Evolutionary conservation across 2,329 filamentous ascomycete species (phyloP).

Genomic region (Cercospora nicotianae): DNA sequence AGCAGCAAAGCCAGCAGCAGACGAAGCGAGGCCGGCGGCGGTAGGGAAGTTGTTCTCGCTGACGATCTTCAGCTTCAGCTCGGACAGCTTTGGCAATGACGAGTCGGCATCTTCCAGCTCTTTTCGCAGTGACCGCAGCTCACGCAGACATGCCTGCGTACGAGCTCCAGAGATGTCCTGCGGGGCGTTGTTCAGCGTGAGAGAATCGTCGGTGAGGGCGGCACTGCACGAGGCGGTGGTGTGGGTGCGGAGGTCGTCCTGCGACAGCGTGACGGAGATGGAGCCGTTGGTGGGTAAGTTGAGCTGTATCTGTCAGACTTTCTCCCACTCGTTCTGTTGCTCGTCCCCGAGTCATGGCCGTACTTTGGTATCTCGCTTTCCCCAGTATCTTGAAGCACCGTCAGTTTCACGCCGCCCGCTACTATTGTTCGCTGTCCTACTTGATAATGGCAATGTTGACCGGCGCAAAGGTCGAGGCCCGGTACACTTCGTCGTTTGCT

Average conservation of each 20-base stretch:
- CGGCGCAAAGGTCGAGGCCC: constrained; percentile 91
- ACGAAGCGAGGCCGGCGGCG: constrained; percentile 76
- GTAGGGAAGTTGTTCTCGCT: constrained; percentile 99
- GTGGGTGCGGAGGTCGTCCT: constrained; percentile 88
- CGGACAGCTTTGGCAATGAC: constrained; percentile 77
- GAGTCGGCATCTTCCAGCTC: constrained; percentile 70
- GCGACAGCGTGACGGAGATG: constrained; percentile 92
- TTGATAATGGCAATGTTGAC: constrained; percentile 99
- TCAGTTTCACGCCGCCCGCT: constrained; percentile 21
- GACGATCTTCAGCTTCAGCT: constrained; percentile 77
- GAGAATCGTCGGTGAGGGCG: constrained; percentile 66
- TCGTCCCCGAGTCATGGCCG: constrained; percentile 68
- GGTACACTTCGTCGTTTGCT: constrained; percentile 63
- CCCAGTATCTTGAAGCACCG: constrained; percentile 70
- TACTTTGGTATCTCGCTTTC: constrained; percentile 80
- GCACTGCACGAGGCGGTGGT: constrained; percentile 91
- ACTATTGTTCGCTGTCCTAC: constrained; percentile 48
- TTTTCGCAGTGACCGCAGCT: constrained; percentile 74
- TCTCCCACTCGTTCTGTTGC: not conserved
- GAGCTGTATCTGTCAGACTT: constrained; percentile 11
- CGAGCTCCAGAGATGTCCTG: constrained; percentile 86
- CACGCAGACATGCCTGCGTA: constrained; percentile 91
- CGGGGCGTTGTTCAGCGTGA: constrained; percentile 78
- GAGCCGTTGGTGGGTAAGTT: constrained; percentile 98
- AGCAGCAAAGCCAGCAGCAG: constrained; percentile 66